Base-by-base conservation (phyloP, 208 protist genomes). In the Wallacemonas sp. region DNA sequence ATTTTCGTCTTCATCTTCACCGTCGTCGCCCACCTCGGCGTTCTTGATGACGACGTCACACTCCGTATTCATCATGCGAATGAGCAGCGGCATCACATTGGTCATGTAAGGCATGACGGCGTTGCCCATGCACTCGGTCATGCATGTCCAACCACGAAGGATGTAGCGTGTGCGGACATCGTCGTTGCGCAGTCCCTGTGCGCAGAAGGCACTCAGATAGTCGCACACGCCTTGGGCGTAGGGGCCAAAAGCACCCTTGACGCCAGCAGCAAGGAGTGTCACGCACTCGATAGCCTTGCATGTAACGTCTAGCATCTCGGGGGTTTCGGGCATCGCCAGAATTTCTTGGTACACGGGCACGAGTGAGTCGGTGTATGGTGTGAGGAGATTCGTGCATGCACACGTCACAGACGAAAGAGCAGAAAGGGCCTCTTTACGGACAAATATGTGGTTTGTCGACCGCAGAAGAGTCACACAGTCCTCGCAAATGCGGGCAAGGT, bases 141-240 rank as follows among this genome's bases (percentile, higher is more conserved):
- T 96, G 72, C 88, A 94, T 0, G 86, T 91, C 88, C 88, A 96
- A 3, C 88, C 91, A 38, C 91, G 91, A 65, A 94, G 75, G 44
- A 94, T 78, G 53, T 84, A 93, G 19, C 84, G 85, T 17, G 80
- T 75, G 30, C 86, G 78, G 41, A 73, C 80, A 59, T 94, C 91
- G 53, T 93, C 82, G 26, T 82, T 86, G 14, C 74, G 66, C 17
- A 86, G 60, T 11, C 77, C 80, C 26, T 53, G 51, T 24, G 72
- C 55, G 53, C 70, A 82, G 24, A 76, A 75, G 46, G 53, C 64
- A 21, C 60, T 69, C 33, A 96, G 75, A 64, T 92, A 96, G 56
- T 80, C 75, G 73, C 91, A 96, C 39, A 93, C 73, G 46, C 77
- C 66, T 26, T 77, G 26, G 1, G 88, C 63, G 76, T 94, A 94